A percentile compares a stretch with the other conserved stretches of the same genome.
These are phyloP conservation scores for Rostrohypoxylon terebratum DNA, from an alignment of 495 filamentous ascomycete genomes.

Conservation along the genomic window DNA sequence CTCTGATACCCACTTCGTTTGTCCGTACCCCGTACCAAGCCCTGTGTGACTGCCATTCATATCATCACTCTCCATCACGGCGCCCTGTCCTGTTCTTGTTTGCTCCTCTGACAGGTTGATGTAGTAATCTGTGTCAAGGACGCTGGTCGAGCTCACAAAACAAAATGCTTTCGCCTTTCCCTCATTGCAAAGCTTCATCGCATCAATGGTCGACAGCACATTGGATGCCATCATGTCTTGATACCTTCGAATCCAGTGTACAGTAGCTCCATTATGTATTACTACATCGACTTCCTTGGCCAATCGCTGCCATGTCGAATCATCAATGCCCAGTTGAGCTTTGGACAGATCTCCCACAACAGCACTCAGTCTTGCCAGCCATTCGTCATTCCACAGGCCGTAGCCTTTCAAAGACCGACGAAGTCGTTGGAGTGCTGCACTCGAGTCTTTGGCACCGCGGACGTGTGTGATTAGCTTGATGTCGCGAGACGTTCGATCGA, in stretches of 20 bases:
- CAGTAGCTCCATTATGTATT: slow-evolving; percentile 90
- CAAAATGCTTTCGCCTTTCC: slow-evolving; percentile 83
- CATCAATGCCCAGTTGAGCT: slow-evolving; percentile 75
- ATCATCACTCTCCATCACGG: slow-evolving; percentile 61
- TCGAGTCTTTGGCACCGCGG: slow-evolving; percentile 67
- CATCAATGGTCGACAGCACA: slow-evolving; percentile 82
- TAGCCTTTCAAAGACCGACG: slow-evolving; percentile 73
- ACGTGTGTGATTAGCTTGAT: slow-evolving; percentile 83
- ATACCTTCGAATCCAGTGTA: slow-evolving; percentile 90
- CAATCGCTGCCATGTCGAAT: slow-evolving; percentile 71
- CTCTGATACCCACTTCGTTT: slow-evolving; percentile 74
- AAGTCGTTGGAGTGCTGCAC: slow-evolving; percentile 63
- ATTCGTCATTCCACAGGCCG: slow-evolving; percentile 81
- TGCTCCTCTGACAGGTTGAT: slow-evolving; percentile 75
- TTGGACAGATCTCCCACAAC: slow-evolving; percentile 79
- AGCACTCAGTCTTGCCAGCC: slow-evolving; percentile 70
- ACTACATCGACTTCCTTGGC: slow-evolving; percentile 76
- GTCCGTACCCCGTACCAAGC: slow-evolving; percentile 84
- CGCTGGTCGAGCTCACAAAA: slow-evolving; percentile 88
- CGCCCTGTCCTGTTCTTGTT: slow-evolving; percentile 57
- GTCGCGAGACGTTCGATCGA: slow-evolving; percentile 67
- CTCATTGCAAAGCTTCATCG: slow-evolving; percentile 77
- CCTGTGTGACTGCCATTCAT: slow-evolving; percentile 60
- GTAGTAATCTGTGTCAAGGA: slow-evolving; percentile 85
- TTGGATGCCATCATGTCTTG: slow-evolving; percentile 80